Evolutionary conservation across 139 green algal genomes (phyloP), one percentile per base, ranked within the genome.

Genomic region (Protoeuglena noctilucae): DNA sequence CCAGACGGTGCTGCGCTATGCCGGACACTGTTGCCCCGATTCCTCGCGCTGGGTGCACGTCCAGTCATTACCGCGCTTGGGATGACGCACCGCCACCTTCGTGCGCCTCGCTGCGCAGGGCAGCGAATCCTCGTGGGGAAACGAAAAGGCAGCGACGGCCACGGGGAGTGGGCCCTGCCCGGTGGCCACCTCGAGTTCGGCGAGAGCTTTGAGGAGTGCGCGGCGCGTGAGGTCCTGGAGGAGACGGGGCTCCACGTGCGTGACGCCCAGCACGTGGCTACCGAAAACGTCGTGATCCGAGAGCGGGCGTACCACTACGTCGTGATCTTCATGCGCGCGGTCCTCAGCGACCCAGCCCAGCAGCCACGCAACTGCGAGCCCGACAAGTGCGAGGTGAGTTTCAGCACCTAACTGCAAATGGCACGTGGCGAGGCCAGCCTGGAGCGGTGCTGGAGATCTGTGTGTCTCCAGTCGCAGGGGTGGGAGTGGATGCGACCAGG

Each of bases 321-420:
- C 34, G 34, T 43, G 34, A 12, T 12, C 9, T 43, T 43, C 34
- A 12, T 43, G 34, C 34, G 34, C 34, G 34, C 34, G 34, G 34
- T 19, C 9, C 9, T 12, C 9, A 12, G 9, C 34, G 34, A 43
- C 12, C n/a, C n/a, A n/a, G 34, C 9, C 34, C 34, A 43, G 34
- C 9, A 43, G 34, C 9, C 34, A 12, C 2, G 12, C 25, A 65
- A 58, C 40, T 47, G 25, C 12, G 58, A 65, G 43, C 58, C 58
- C 5, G 3, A 65, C 39, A 65, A 65, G 43, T 65, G 58, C 58
- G 58, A 53, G 51, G 58, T n/a, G n/a, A n/a, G n/a, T n/a, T n/a
- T n/a, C n/a, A n/a, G n/a, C n/a, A n/a, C n/a, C n/a, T n/a, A n/a
- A n/a, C n/a, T n/a, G n/a, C n/a, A n/a, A n/a, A n/a, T n/a, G n/a